Conservation (phyloP, 176 grass and related monocot species). For the Bonia amplexicaulis region DNA sequence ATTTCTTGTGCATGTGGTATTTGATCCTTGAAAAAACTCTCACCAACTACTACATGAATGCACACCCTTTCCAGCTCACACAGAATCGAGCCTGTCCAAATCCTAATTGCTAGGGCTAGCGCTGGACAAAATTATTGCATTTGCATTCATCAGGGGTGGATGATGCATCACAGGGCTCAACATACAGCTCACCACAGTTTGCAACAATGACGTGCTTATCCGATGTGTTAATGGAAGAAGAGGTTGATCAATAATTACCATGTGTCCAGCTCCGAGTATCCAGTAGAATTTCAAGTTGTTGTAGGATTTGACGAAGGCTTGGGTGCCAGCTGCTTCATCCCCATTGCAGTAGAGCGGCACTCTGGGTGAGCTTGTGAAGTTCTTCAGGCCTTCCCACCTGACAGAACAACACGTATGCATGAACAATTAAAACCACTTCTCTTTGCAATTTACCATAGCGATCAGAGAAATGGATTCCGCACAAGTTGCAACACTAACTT, state of each 20-base stretch:
- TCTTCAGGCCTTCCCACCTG: conserved; percentile 71
- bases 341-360: conserved; percentile 56
- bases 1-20: neutral
- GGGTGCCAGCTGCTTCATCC: conserved; percentile 35
- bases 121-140: neutral
- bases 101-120: neutral
- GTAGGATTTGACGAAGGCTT: conserved; percentile 75
- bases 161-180: neutral
- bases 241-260: conserved; percentile 44
- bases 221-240: neutral
- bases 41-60: conserved; percentile 34
- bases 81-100: neutral
- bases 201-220: neutral
- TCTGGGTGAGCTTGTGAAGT: conserved; percentile 37
- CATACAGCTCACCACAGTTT: neutral
- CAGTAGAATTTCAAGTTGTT: conserved; percentile 85
- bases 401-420: neutral
- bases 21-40: neutral
- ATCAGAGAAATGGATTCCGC: neutral
- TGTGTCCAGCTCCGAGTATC: conserved; percentile 83
- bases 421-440: neutral
- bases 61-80: conserved; percentile 30
- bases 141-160: neutral
- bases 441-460: neutral
- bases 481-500: conserved; percentile 26